phyloP scores from a whole-genome alignment of 331 rosid species.

The Quercus tomentella region DNA sequence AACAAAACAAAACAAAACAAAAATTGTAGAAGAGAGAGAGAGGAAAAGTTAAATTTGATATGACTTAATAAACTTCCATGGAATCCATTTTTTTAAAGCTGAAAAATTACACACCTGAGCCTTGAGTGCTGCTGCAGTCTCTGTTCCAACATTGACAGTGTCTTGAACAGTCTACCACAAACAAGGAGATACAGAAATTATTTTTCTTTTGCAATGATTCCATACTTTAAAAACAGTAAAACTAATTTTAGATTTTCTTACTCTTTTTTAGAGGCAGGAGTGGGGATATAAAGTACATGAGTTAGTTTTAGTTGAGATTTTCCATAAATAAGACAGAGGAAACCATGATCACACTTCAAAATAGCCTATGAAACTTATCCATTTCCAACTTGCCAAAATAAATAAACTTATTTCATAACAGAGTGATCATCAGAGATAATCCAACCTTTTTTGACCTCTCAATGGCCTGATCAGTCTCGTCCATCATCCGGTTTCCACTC shows the following conservation, averaged over 20 bases:
- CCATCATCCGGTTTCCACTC: no score
- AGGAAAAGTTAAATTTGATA: not conserved
- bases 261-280: not conserved
- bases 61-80: not conserved
- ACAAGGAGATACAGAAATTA: constrained; percentile 17
- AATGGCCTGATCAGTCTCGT: constrained; percentile 95
- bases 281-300: not conserved
- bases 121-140: constrained; percentile 89
- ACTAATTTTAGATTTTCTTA: not conserved
- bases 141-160: constrained; percentile 82
- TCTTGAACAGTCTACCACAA: constrained; percentile 76
- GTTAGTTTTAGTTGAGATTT: not conserved
- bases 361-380: not conserved
- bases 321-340: not conserved
- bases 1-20: not conserved
- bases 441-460: constrained; percentile 84
- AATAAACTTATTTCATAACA: not conserved
- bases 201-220: not conserved
- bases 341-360: not conserved
- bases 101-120: constrained; percentile 66
- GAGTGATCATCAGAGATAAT: not conserved
- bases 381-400: not conserved
- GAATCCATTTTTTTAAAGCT: not conserved
- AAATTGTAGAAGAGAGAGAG: not conserved
- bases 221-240: constrained; percentile 5